Conservation (phyloP, 2,329 filamentous ascomycete species). For the Venturia nashicola region DNA sequence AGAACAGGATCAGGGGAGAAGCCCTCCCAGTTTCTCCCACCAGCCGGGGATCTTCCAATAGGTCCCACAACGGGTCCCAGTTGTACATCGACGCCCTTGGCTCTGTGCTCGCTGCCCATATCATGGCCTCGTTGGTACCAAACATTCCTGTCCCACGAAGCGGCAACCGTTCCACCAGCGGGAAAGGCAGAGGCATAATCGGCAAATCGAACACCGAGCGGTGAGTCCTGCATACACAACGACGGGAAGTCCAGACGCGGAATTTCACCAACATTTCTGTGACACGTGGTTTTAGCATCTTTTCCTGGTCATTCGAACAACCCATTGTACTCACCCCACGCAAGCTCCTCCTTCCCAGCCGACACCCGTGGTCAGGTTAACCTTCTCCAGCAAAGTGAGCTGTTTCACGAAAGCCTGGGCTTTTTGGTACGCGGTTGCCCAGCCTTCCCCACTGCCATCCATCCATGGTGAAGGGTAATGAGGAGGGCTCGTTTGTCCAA, state of each 20-base stretch:
- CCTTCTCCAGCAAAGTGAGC: constrained; percentile 76
- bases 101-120: constrained; percentile 64
- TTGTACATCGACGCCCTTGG: constrained; percentile 63
- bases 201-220: constrained; percentile 60
- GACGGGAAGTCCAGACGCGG: constrained; percentile 57
- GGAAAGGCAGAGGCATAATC: constrained; percentile 78
- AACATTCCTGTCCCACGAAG: constrained; percentile 67
- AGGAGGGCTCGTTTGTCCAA: constrained; percentile 35
- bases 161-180: constrained; percentile 64
- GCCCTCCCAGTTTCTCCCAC: constrained; percentile 60
- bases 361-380: constrained; percentile 86
- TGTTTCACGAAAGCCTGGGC: constrained; percentile 71
- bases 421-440: constrained; percentile 63
- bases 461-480: constrained; percentile 84
- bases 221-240: constrained; percentile 80
- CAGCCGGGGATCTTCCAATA: constrained; percentile 54
- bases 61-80: constrained; percentile 69
- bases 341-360: constrained; percentile 43
- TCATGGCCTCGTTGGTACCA: constrained; percentile 56
- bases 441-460: constrained; percentile 53
- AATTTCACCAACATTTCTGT: constrained; percentile 56
- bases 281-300: constrained; percentile 46
- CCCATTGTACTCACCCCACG: neutral
- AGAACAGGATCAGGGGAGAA: constrained; percentile 65
- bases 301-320: constrained; percentile 25